phyloP scores from a whole-genome alignment of 1,284 basidiomycete genomes.

The Afroboletus lepidellus region DNA sequence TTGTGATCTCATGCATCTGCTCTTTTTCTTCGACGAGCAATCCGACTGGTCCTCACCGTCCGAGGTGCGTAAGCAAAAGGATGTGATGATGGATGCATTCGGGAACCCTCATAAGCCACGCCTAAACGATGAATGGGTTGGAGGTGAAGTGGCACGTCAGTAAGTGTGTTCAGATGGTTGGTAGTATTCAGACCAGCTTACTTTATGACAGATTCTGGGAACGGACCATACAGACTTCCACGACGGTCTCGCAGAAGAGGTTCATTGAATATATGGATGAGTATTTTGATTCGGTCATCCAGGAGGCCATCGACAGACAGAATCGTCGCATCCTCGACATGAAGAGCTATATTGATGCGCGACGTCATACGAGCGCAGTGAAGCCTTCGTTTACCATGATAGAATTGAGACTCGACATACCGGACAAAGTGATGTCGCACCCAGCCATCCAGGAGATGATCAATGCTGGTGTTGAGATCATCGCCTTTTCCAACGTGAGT shows the following conservation, averaged over 20 bases:
- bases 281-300: not conserved
- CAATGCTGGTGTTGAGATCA: not conserved
- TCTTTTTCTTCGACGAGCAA: constrained; percentile 43
- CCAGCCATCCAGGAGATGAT: not conserved
- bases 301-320: not conserved
- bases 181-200: not conserved
- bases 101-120: constrained; percentile 8
- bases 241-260: not conserved
- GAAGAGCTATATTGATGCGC: not conserved
- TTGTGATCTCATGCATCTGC: constrained; percentile 18
- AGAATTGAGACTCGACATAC: not conserved
- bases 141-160: constrained; percentile 18
- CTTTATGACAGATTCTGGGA: not conserved
- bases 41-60: constrained; percentile 35
- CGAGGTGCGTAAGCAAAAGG: constrained; percentile 29
- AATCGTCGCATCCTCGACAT: not conserved
- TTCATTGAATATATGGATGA: not conserved
- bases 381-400: not conserved
- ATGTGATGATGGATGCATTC: constrained; percentile 38
- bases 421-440: not conserved
- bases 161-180: not conserved
- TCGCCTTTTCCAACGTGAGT: not conserved
- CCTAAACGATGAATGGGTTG: constrained; percentile 11
- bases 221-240: not conserved
- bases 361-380: not conserved